Percentiles rank a stretch among this genome's conserved stretches.
Evolutionary conservation across 2,329 filamentous ascomycete species (phyloP).

Genomic region (Hypoxylon sp.): DNA sequence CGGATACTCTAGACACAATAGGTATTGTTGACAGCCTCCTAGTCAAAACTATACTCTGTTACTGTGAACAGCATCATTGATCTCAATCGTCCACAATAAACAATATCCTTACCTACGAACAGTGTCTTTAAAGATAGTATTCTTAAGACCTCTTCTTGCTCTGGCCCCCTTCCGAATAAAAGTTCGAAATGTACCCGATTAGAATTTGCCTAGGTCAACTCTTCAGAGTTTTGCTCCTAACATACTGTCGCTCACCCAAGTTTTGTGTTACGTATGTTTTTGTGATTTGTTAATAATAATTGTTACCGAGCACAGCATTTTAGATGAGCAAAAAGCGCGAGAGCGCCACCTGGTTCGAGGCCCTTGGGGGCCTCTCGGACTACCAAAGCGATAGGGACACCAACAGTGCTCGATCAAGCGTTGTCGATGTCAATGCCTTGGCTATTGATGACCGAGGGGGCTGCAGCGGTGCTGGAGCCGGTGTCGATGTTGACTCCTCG

Average conservation of each 20-base stretch:
- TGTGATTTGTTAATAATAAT: background rate
- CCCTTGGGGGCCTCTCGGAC: background rate
- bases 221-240: background rate
- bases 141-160: too few species aligned
- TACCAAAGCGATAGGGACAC: background rate
- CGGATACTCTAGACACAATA: conserved; percentile 14
- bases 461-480: conserved; percentile 17
- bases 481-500: background rate
- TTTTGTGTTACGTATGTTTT: conserved; percentile 4
- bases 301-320: background rate
- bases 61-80: background rate
- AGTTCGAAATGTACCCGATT: background rate
- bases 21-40: conserved; percentile 3
- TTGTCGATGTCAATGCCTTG: background rate
- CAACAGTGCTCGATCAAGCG: background rate
- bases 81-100: background rate
- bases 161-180: conserved; percentile 5
- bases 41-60: background rate
- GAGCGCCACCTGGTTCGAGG: conserved; percentile 1
- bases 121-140: background rate
- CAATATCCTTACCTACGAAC: background rate
- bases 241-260: background rate
- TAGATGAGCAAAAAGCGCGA: conserved; percentile 1
- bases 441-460: conserved; percentile 23
- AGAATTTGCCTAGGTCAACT: background rate